phyloP scores from a whole-genome alignment of 1,284 basidiomycete genomes.

The Coniferiporia weirii region DNA sequence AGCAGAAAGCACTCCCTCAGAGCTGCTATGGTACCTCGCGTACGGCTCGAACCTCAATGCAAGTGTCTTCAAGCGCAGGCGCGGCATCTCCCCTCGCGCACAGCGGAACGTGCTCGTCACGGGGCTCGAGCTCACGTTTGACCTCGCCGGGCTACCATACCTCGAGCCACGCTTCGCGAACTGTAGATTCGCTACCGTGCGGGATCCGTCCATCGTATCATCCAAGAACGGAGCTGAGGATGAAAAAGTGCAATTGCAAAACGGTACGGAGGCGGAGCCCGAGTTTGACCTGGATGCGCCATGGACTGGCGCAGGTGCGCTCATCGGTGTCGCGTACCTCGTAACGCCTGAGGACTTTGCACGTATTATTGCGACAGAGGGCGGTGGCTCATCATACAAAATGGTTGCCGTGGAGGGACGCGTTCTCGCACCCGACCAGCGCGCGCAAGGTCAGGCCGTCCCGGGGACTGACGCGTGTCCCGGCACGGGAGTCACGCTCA shows the following conservation, averaged over 20 bases:
- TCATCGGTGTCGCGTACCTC: slow-evolving; percentile 20
- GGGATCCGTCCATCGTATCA: neutral
- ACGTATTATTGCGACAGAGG: slow-evolving; percentile 15
- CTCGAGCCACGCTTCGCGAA: slow-evolving; percentile 20
- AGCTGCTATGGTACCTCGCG: slow-evolving; percentile 19
- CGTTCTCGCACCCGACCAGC: neutral
- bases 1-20: no score
- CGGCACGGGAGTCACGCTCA: neutral
- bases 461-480: neutral
- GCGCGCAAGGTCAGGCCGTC: neutral
- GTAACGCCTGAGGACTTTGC: slow-evolving; percentile 17
- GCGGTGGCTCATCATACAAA: slow-evolving; percentile 17
- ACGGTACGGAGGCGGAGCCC: neutral
- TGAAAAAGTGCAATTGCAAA: neutral
- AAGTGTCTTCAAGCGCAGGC: slow-evolving; percentile 8
- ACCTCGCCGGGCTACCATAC: slow-evolving; percentile 17
- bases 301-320: slow-evolving; percentile 9
- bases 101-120: slow-evolving; percentile 9
- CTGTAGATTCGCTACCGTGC: slow-evolving; percentile 5
- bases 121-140: slow-evolving; percentile 18
- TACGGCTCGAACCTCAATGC: slow-evolving; percentile 20
- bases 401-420: slow-evolving; percentile 9
- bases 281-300: neutral
- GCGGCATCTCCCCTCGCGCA: slow-evolving; percentile 16
- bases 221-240: no score